Base-by-base conservation (phyloP, 495 filamentous ascomycete species). In the Cairneyella variabilis region DNA sequence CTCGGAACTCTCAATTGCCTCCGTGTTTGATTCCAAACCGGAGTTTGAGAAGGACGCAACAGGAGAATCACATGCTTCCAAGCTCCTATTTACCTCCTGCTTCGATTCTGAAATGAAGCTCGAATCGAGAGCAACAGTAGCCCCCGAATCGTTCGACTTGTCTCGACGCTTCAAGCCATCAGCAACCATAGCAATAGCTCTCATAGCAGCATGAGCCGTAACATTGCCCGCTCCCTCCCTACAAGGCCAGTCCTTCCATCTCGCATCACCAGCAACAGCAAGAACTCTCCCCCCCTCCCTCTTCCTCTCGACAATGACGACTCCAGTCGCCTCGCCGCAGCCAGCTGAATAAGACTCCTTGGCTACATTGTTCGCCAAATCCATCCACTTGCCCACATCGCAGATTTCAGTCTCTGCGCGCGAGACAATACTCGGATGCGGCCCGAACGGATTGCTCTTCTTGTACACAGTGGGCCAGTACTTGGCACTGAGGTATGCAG, bases 391-490 rank as follows among this genome's bases (percentile, higher is more conserved):
- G 37, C 75, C 64, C 43, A 75, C 71, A 18, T 65, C 57, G 9
- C 68, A 59, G n/a, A 95, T 81, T 20, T 84, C 80, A 1, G 80
- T 73, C 21, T 78, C 75, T 18, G 67, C 61, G 58, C 78, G 66
- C 16, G 71, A 65, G n/a, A 82, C 77, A 53, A 78, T 79, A 36
- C 76, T 72, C 49, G 85, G 79, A 67, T 90, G 83, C 57, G 90
- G 76, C 43, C 89, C 81, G 64, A 90, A 77, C 27, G 90, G 82
- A 63, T 91, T 90, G 54, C 79, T 85, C 62, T 84, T 84, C 51
- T 91, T 90, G 72, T 95, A 97, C 7, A 89, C 75, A 4, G 87
- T 83, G 0, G 93, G 95, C 93, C 93, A 98, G 64, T 90, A 86
- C 23, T 78, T 75, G 22, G 78, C 71, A 26, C 80, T 83, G 90